Percentiles rank a stretch among this genome's conserved stretches.
Evolutionary conservation across 2,329 filamentous ascomycete species (phyloP).

Genomic region (Colletotrichum brevisporum): DNA sequence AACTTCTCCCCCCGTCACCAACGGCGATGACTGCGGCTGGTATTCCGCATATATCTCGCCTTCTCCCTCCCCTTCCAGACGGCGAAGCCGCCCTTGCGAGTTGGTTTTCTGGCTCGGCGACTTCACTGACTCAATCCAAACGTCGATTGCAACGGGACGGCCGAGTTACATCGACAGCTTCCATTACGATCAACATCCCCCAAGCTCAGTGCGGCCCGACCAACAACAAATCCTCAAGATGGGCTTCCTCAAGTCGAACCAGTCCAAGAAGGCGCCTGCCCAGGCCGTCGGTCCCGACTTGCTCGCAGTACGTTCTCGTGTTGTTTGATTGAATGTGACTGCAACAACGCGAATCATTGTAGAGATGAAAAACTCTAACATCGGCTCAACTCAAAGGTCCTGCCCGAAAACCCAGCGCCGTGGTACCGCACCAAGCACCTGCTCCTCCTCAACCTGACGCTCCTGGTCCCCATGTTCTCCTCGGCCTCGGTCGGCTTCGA

Average conservation of each 20-base stretch:
- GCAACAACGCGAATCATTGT: no score
- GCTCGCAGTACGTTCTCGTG: constrained; percentile 21
- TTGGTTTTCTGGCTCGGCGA: constrained; percentile 15
- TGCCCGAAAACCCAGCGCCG: constrained; percentile 55
- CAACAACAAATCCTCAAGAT: constrained; percentile 13
- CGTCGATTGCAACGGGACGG: constrained; percentile 14
- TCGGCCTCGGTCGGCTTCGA: constrained; percentile 60
- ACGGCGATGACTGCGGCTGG: background rate
- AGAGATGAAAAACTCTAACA: constrained; percentile 12
- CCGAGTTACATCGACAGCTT: constrained; percentile 1
- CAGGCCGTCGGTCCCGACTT: constrained; percentile 34
- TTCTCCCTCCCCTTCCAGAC: background rate
- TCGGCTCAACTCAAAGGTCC: constrained; percentile 44
- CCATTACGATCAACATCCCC: background rate
- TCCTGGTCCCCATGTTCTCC: constrained; percentile 59
- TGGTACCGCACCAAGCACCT: constrained; percentile 61
- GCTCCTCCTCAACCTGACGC: constrained; percentile 58
- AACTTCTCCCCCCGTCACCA: background rate
- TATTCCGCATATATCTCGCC: constrained; percentile 17
- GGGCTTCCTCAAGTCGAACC: constrained; percentile 28
- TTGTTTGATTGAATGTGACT: no score
- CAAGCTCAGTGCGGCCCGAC: constrained; percentile 18
- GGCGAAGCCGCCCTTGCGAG: background rate
- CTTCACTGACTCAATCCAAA: constrained; percentile 17
- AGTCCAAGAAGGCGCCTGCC: constrained; percentile 12